These are phyloP conservation scores for Termitomyces sp. DNA, from an alignment of 768 basidiomycete species.

Conservation along the genomic window DNA sequence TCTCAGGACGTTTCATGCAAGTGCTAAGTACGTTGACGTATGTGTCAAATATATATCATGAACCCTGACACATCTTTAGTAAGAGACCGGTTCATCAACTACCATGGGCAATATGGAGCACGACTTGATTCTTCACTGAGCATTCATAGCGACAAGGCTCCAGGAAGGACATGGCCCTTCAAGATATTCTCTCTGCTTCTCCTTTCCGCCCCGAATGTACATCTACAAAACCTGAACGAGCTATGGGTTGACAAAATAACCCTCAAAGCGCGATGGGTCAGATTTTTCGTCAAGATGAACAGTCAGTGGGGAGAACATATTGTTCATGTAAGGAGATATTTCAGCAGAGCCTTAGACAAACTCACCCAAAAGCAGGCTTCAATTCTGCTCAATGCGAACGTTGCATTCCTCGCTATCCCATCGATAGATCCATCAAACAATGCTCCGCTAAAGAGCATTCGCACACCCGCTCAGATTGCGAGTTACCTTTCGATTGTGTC, in stretches of 20 bases:
- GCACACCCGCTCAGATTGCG: constrained; percentile 29
- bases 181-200: constrained; percentile 35
- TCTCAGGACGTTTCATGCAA: constrained; percentile 4
- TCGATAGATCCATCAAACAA: constrained; percentile 31
- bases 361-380: constrained; percentile 36
- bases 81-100: constrained; percentile 30
- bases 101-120: constrained; percentile 35
- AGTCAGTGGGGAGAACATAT: constrained; percentile 15
- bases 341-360: constrained; percentile 5
- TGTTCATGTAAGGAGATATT: constrained; percentile 16
- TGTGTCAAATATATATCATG: no score
- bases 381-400: constrained; percentile 44
- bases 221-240: constrained; percentile 33
- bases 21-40: neutral
- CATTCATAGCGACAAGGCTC: neutral
- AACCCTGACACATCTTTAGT: neutral
- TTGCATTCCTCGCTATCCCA: constrained; percentile 43
- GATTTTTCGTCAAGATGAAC: constrained; percentile 29
- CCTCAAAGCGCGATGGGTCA: constrained; percentile 30
- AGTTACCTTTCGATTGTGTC: constrained; percentile 39
- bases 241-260: constrained; percentile 43
- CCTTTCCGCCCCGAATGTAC: constrained; percentile 38
- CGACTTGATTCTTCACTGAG: constrained; percentile 31
- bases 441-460: constrained; percentile 2
- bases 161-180: constrained; percentile 36